A percentile compares a stretch with the other conserved stretches of the same genome.
Evolutionary conservation across 2,329 filamentous ascomycete genomes (phyloP).

Genomic region (Thermoascus crustaceus): DNA sequence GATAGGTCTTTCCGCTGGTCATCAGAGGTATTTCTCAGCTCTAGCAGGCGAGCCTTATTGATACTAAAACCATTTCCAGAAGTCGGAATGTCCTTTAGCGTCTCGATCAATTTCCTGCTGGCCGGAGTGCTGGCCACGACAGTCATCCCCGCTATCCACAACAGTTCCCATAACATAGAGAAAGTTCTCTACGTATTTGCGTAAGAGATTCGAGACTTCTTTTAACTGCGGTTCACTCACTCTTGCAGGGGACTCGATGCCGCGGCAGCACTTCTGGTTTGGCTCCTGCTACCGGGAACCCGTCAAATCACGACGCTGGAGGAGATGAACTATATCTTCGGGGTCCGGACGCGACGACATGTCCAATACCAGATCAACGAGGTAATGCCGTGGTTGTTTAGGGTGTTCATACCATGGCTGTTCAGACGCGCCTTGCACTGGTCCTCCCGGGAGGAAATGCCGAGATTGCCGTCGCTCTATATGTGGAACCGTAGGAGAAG

Average conservation of each 20-base stretch:
- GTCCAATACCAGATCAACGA: conserved; percentile 26
- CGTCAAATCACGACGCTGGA: conserved; percentile 31
- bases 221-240: too few relatives aligned
- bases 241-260: conserved; percentile 8
- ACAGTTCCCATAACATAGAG: too few relatives aligned
- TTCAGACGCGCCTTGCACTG: too few relatives aligned
- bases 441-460: too few relatives aligned
- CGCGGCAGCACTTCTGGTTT: conserved; percentile 9
- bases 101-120: conserved; percentile 7
- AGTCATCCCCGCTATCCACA: too few relatives aligned
- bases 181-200: too few relatives aligned
- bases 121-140: conserved; percentile 7
- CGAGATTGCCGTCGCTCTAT: too few relatives aligned
- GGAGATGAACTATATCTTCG: conserved; percentile 38
- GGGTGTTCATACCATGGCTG: conserved; percentile 17
- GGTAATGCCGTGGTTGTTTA: conserved; percentile 28
- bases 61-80: conserved; percentile 1
- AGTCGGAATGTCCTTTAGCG: conserved; percentile 9
- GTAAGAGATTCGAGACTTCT: too few relatives aligned
- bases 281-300: conserved; percentile 12
- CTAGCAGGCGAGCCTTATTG: not conserved
- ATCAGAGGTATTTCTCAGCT: conserved; percentile 4
- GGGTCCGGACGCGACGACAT: conserved; percentile 25
- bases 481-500: too few relatives aligned
- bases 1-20: conserved; percentile 8